Percentiles rank a stretch among this genome's conserved stretches.
Evolutionary conservation across 306 rosid genomes (phyloP).

Genomic region (Rosa rugosa): DNA sequence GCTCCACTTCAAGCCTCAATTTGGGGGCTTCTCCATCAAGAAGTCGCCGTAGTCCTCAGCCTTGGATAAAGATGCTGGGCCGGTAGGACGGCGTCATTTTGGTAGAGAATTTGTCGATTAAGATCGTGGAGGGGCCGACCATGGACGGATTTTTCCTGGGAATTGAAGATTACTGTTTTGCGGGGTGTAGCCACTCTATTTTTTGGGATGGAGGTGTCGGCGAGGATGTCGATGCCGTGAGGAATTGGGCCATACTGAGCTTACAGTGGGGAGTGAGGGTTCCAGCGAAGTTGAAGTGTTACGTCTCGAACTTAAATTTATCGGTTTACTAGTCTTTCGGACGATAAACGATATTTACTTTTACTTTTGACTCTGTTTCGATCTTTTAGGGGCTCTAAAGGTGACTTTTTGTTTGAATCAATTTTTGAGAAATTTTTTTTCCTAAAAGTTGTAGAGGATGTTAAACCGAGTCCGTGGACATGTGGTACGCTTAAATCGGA

Average conservation of each 20-base stretch:
- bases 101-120: conserved; percentile 32
- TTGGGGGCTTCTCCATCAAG: conserved; percentile 84
- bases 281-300: conserved; percentile 49
- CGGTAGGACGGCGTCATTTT: conserved; percentile 20
- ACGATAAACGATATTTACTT: too few relatives aligned
- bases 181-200: conserved; percentile 38
- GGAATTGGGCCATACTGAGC: conserved; percentile 49
- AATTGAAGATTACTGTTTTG: conserved; percentile 34
- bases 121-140: conserved; percentile 38
- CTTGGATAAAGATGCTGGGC: conserved; percentile 31
- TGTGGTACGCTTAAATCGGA: too few relatives aligned
- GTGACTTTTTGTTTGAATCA: too few relatives aligned
- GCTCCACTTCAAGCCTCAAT: conserved; percentile 82
- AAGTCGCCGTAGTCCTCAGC: conserved; percentile 71
- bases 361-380: too few relatives aligned
- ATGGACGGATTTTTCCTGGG: conserved; percentile 28
- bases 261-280: conserved; percentile 85
- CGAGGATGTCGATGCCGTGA: conserved; percentile 64
- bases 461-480: too few relatives aligned
- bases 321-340: too few relatives aligned
- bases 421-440: too few relatives aligned
- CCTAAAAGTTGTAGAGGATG: too few relatives aligned
- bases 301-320: too few relatives aligned
- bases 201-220: conserved; percentile 64
- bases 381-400: too few relatives aligned